phyloP scores from a whole-genome alignment of 805 yeast genomes.

The Citeromyces matritensis region DNA sequence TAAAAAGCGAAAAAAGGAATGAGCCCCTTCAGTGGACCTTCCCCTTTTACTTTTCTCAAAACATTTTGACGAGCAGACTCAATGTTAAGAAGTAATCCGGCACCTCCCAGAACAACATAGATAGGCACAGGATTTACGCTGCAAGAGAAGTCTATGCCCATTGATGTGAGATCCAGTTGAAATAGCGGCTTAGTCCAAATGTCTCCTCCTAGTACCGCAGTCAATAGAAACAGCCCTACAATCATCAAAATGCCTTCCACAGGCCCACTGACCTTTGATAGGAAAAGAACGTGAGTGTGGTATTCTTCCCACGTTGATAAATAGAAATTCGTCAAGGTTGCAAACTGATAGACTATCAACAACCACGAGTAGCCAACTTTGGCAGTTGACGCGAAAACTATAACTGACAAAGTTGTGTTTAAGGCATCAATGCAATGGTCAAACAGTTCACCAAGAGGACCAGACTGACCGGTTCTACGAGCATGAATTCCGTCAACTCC shows the following conservation, averaged over 20 bases:
- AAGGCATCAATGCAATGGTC: slow-evolving; percentile 72
- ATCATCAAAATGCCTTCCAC: slow-evolving; percentile 82
- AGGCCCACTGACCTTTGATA: slow-evolving; percentile 80
- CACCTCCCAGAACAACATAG: slow-evolving; percentile 33
- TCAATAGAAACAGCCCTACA: slow-evolving; percentile 32
- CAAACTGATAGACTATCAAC: slow-evolving; percentile 52
- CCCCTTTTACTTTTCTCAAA: slow-evolving; percentile 23
- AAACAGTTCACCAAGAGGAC: slow-evolving; percentile 88
- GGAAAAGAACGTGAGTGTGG: slow-evolving; percentile 70
- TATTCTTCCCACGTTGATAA: slow-evolving; percentile 92
- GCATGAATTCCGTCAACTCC: slow-evolving; percentile 96
- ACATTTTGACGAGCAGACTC: slow-evolving; percentile 54
- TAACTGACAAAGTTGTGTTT: slow-evolving; percentile 59
- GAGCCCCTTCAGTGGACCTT: slow-evolving; percentile 37
- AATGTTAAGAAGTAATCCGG: slow-evolving; percentile 49
- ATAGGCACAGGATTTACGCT: slow-evolving; percentile 19
- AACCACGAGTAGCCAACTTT: slow-evolving; percentile 60
- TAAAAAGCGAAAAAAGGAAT: slow-evolving; percentile 53
- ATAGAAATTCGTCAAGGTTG: slow-evolving; percentile 69
- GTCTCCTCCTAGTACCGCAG: slow-evolving; percentile 58
- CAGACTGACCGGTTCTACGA: slow-evolving; percentile 85
- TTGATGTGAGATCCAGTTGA: slow-evolving; percentile 20
- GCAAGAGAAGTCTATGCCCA: slow-evolving; percentile 11
- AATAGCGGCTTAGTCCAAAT: slow-evolving; percentile 41
- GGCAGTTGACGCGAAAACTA: slow-evolving; percentile 63